Evolutionary conservation across 768 basidiomycete species (phyloP).

Genomic region (Rhodotorula taiwanensis): DNA sequence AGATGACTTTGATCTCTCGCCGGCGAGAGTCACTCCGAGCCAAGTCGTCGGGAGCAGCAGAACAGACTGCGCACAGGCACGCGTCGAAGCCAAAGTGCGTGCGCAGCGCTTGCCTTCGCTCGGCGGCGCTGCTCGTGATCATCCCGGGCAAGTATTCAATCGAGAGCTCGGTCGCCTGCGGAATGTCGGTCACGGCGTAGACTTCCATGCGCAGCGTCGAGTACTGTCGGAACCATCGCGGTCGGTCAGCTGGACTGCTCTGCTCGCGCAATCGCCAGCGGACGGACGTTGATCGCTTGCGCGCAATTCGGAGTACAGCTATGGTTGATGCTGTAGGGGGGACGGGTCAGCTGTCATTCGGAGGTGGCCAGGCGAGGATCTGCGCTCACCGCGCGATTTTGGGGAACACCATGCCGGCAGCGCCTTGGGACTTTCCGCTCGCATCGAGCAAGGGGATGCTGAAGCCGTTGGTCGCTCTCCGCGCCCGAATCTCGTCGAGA

Average conservation of each 20-base stretch:
- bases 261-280: not conserved
- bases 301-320: slow-evolving; percentile 20
- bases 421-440: not conserved
- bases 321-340: not conserved
- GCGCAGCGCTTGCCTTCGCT: slow-evolving; percentile 9
- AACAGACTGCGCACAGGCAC: slow-evolving; percentile 23
- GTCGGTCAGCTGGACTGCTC: not conserved
- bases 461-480: slow-evolving; percentile 30
- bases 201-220: slow-evolving; percentile 34
- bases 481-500: slow-evolving; percentile 20
- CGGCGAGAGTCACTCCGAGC: slow-evolving; percentile 17
- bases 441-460: slow-evolving; percentile 11
- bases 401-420: slow-evolving; percentile 10
- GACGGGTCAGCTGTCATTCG: not conserved
- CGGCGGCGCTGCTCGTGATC: slow-evolving; percentile 9
- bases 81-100: slow-evolving; percentile 21
- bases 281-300: slow-evolving; percentile 28
- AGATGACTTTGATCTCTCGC: slow-evolving; percentile 19
- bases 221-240: slow-evolving; percentile 5
- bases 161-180: slow-evolving; percentile 22
- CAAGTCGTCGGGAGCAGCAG: slow-evolving; percentile 1
- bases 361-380: not conserved
- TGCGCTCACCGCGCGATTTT: slow-evolving; percentile 21
- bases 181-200: slow-evolving; percentile 21
- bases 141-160: slow-evolving; percentile 34